Evolutionary conservation across 768 basidiomycete genomes (phyloP).

Genomic region (Leccinum aurantiacum): DNA sequence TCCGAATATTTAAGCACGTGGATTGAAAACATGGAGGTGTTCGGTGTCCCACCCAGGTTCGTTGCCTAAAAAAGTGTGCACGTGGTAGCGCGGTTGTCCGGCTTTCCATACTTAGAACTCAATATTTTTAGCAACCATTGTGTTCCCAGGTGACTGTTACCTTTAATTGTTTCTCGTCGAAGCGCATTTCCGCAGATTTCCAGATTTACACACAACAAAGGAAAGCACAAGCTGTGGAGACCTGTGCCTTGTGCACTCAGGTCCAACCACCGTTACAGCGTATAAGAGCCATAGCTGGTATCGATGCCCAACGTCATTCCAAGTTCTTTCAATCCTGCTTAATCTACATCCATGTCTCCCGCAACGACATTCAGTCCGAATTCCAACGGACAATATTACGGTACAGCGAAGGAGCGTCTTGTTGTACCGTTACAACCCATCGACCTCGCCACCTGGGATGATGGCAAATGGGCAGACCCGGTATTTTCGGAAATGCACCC

Average conservation of each 20-base stretch:
- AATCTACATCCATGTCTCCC: constrained; percentile 5
- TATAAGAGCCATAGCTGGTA: constrained; percentile 10
- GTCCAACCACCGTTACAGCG: background rate
- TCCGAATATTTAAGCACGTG: no score
- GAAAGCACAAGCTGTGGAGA: constrained; percentile 14
- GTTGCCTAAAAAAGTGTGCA: no score
- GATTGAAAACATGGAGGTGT: no score
- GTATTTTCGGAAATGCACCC: constrained; percentile 31
- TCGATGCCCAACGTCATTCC: constrained; percentile 1
- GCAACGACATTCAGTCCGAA: constrained; percentile 1
- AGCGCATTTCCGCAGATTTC: constrained; percentile 9
- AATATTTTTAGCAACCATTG: constrained; percentile 3
- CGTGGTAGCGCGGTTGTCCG: no score
- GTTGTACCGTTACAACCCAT: constrained; percentile 18
- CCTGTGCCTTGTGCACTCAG: constrained; percentile 15
- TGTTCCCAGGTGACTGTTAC: background rate
- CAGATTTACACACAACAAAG: constrained; percentile 18
- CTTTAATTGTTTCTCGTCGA: constrained; percentile 17
- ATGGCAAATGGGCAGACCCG: constrained; percentile 19
- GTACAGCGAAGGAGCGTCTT: background rate
- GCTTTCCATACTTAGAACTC: no score
- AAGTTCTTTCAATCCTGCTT: background rate
- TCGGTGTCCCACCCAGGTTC: no score
- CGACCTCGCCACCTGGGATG: constrained; percentile 29
- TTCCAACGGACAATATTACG: background rate